These are phyloP conservation scores for Nakazawaea anatomiae DNA, from an alignment of 805 yeast species.

Conservation along the genomic window DNA sequence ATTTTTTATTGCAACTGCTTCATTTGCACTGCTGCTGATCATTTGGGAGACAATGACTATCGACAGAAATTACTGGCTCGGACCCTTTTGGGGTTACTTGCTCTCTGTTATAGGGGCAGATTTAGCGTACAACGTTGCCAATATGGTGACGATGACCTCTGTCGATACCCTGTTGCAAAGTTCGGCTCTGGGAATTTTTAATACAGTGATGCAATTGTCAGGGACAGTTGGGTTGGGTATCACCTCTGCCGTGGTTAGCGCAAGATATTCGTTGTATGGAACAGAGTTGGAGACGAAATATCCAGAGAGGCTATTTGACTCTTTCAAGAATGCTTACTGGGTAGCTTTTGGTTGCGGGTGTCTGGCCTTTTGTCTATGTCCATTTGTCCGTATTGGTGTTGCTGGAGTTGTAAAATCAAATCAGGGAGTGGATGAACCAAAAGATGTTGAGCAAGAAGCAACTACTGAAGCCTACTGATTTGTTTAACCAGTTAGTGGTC, in stretches of 20 bases:
- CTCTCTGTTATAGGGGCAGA: constrained; percentile 42
- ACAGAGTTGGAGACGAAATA: constrained; percentile 18
- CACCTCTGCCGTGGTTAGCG: constrained; percentile 31
- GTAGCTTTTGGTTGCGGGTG: constrained; percentile 31
- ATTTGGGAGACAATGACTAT: constrained; percentile 36
- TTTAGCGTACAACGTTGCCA: constrained; percentile 38
- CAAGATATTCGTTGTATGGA: constrained; percentile 27
- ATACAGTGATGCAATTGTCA: constrained; percentile 35
- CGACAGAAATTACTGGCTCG: constrained; percentile 32
- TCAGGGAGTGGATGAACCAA: too few species aligned
- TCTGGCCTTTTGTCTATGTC: constrained; percentile 21
- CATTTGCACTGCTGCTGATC: constrained; percentile 29
- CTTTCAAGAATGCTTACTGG: constrained; percentile 30
- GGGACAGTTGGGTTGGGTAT: constrained; percentile 37
- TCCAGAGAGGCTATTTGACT: constrained; percentile 21
- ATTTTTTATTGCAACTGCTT: constrained; percentile 27
- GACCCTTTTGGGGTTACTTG: constrained; percentile 38
- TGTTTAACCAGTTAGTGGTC: too few species aligned
- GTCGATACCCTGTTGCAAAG: constrained; percentile 34
- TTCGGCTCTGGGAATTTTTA: constrained; percentile 43
- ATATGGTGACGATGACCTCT: constrained; percentile 34
- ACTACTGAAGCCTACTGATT: too few species aligned
- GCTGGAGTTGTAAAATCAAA: constrained; percentile 17
- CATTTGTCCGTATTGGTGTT: constrained; percentile 31
- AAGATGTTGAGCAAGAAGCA: too few species aligned